Base-by-base conservation (phyloP, 768 basidiomycete genomes). In the Leccinum pellstonianum region DNA sequence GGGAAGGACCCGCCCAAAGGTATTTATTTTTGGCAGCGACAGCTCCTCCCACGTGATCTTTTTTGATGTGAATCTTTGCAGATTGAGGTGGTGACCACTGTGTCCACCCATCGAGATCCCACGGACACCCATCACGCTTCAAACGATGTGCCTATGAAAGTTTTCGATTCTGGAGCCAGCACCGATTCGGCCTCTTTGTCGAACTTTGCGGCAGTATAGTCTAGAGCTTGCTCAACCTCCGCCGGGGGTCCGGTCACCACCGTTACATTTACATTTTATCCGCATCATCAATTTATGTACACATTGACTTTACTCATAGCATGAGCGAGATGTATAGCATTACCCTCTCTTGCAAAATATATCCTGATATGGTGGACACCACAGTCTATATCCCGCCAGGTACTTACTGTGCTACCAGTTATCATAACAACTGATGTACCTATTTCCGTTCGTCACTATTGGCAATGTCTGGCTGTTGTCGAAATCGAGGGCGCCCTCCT, bases 1-100 rank as follows among this genome's bases (percentile, higher is more conserved):
- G 29, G 1, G 6, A 21, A 53, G 35, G 19, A 23, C 14, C 47
- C 52, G 23, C 11, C 12, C 38, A 12, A 63, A 64, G 63, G 63
- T 60, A 60, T 37, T 21, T 27, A 15, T 27, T 25, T 48, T 49
- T 49, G 5, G 6, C 47, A 23, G 19, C 12, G 23, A 48, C 14
- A 48, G n/a, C n/a, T 41, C 41, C 10, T 41, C 38, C 15, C 9
- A n/a, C 9, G n/a, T 43, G 43, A 46, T 1, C 5, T 46, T 19
- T 35, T 46, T 46, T 46, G 43, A 46, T 19, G 19, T 6, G 43
- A 21, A 46, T 7, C 43, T 46, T 19, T 5, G 43, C 6, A 46
- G 43, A 46, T 46, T 19, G 43, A 46, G 19, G 19, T 46, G n/a
- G 11, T 46, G 11, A 46, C 43, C 11, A 46, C 43, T 46, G 19